Evolutionary conservation across 2,329 filamentous ascomycete species (phyloP).

Genomic region (Ampelomyces quisqualis): DNA sequence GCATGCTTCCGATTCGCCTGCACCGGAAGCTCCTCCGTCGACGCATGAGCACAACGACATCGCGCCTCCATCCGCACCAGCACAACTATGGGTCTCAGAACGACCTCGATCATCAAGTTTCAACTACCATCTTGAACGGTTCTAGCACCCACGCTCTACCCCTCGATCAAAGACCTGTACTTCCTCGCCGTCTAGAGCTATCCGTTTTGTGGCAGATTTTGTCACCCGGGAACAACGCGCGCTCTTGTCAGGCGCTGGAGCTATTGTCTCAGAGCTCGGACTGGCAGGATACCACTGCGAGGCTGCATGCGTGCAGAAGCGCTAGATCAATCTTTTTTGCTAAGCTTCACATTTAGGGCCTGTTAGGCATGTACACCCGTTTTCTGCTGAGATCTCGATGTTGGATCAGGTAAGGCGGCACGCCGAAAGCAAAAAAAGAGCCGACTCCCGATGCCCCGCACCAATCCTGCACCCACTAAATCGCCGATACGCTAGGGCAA

Average conservation of each 20-base stretch:
- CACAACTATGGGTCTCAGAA: conserved; percentile 31
- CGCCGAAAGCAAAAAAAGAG: too few species aligned
- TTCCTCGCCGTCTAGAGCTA: conserved; percentile 37
- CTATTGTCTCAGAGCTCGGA: conserved; percentile 36
- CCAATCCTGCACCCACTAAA: too few species aligned
- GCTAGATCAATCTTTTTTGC: conserved; percentile 42
- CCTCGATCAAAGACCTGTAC: conserved; percentile 38
- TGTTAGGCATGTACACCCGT: neutral
- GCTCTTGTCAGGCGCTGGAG: conserved; percentile 35
- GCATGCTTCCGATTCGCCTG: neutral
- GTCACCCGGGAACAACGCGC: conserved; percentile 34
- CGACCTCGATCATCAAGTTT: conserved; percentile 28
- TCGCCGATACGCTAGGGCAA: too few species aligned
- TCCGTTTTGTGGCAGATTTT: conserved; percentile 40
- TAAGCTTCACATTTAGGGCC: conserved; percentile 40
- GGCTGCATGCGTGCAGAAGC: conserved; percentile 18
- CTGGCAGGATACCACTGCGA: conserved; percentile 33
- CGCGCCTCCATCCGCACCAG: conserved; percentile 16
- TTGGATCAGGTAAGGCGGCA: too few species aligned
- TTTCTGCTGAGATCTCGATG: too few species aligned
- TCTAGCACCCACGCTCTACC: conserved; percentile 32
- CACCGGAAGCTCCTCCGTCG: neutral
- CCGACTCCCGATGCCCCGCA: too few species aligned
- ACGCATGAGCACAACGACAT: neutral
- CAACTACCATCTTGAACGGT: conserved; percentile 27